A percentile compares a stretch with the other conserved stretches of the same genome.
Conservation (phyloP, 1,139 yeast genomes). For the Taphrina deformans region DNA sequence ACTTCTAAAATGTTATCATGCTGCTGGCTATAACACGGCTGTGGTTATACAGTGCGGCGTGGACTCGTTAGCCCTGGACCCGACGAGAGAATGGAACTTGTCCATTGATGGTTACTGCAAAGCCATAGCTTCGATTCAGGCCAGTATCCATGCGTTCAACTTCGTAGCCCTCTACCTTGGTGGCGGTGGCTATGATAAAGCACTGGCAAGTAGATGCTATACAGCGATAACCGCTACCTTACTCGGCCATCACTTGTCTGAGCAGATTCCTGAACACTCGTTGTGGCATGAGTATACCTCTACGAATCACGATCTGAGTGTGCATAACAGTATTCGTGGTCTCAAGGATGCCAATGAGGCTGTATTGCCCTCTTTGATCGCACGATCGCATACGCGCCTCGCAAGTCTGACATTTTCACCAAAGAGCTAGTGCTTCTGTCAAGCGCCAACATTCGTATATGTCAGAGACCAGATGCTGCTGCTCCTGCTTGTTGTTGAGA, state of each 20-base stretch:
- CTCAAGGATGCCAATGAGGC: neutral
- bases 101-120: constrained; percentile 15
- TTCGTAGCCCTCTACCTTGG: constrained; percentile 54
- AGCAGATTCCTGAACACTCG: constrained; percentile 18
- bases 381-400: neutral
- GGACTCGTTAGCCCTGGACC: constrained; percentile 66
- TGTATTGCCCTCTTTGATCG: neutral
- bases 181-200: constrained; percentile 75
- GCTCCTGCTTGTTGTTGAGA: no score
- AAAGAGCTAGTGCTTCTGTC: neutral
- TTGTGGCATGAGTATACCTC: constrained; percentile 7
- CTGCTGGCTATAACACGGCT: constrained; percentile 50
- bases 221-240: constrained; percentile 52
- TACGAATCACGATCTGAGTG: constrained; percentile 1
- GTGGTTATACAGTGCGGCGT: constrained; percentile 69
- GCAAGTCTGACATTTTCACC: neutral
- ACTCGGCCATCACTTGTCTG: neutral
- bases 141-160: neutral
- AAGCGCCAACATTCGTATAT: no score
- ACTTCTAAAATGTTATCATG: constrained; percentile 50
- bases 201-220: constrained; percentile 67
- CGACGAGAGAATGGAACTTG: constrained; percentile 67
- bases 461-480: no score
- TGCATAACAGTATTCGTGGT: neutral
- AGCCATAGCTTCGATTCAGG: constrained; percentile 5